Evolutionary conservation across 75 land plant species (phyloP).

Genomic region (Cupressus sempervirens): DNA sequence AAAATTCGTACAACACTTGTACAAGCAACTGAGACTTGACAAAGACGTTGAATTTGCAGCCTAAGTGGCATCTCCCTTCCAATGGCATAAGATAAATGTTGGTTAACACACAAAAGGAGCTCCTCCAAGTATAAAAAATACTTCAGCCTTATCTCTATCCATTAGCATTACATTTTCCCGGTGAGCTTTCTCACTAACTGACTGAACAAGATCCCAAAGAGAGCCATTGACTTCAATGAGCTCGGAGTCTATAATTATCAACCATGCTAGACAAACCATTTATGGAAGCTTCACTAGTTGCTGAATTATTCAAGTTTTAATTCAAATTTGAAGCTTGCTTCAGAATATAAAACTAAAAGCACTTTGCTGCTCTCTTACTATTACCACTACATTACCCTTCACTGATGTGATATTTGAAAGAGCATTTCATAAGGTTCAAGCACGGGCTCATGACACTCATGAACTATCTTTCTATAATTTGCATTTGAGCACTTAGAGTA

Average conservation of each 20-base stretch:
- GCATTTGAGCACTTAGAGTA: too few species aligned
- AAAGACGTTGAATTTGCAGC: slow-evolving; percentile 57
- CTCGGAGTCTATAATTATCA: slow-evolving; percentile 17
- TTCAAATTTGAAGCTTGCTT: too few species aligned
- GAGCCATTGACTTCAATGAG: slow-evolving; percentile 47
- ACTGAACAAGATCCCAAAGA: slow-evolving; percentile 86
- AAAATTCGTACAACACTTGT: slow-evolving; percentile 45
- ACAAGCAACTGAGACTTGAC: slow-evolving; percentile 75
- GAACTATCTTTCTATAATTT: too few species aligned
- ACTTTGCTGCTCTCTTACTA: too few species aligned
- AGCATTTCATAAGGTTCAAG: too few species aligned
- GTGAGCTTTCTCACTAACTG: slow-evolving; percentile 90
- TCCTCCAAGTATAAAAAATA: slow-evolving; percentile 92
- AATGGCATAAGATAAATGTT: slow-evolving; percentile 47
- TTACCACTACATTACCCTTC: too few species aligned
- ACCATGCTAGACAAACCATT: too few species aligned
- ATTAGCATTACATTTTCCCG: slow-evolving; percentile 88
- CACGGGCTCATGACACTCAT: too few species aligned
- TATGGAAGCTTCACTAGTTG: too few species aligned
- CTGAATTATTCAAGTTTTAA: too few species aligned
- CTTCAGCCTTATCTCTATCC: slow-evolving; percentile 97
- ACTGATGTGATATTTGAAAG: too few species aligned
- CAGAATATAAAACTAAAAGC: too few species aligned
- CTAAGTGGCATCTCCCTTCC: slow-evolving; percentile 34
- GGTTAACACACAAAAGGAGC: slow-evolving; percentile 64